Base-by-base conservation (phyloP, 116 monocot species). In the Trichopus zeylanicus region DNA sequence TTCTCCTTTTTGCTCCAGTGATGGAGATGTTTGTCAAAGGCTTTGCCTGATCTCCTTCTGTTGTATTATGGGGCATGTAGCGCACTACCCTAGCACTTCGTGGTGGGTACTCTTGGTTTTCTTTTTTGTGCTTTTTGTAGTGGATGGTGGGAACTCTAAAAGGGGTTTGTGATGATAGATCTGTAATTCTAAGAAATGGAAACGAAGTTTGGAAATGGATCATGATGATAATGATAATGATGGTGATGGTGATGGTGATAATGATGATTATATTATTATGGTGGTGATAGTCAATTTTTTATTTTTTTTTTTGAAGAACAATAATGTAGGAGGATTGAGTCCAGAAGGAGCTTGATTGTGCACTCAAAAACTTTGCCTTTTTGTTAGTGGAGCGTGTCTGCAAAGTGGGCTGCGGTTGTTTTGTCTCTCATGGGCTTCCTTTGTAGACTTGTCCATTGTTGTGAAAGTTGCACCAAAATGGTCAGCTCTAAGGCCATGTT, bases 51-150 rank as follows among this genome's bases (percentile, higher is more conserved):
- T 57, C 48, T 73, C 56, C 55, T 70, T 51, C 29, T 59, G 34
- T 69, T 46, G 26, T 61, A 62, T 61, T n/a, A n/a, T 58, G 34
- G 73, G 67, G 64, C 38, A 59, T 85, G 80, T 70, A 73, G 60
- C 64, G 85, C 85, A 70, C 69, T 76, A 76, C 23, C 59, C 58
- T 63, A 70, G 68, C 67, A 69, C 62, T 72, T 72, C 62, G 69
- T 76, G 76, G 66, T 63, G 72, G 77, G 68, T 11, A 16, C 49
- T 22, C 8, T 20, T 20, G 21, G 21, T 22, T 49, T 18, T 22
- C n/a, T n/a, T n/a, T n/a, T n/a, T n/a, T n/a, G n/a, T 49, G 19
- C 49, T 67, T 76, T 59, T 57, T 67, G 35, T 84, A 76, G 73
- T 80, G 76, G 73, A 53, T 59, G 57, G 67, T 63, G 49, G 71